Evolutionary conservation across 169 alveolate genomes (phyloP).

Genomic region (Babesia ovata): DNA sequence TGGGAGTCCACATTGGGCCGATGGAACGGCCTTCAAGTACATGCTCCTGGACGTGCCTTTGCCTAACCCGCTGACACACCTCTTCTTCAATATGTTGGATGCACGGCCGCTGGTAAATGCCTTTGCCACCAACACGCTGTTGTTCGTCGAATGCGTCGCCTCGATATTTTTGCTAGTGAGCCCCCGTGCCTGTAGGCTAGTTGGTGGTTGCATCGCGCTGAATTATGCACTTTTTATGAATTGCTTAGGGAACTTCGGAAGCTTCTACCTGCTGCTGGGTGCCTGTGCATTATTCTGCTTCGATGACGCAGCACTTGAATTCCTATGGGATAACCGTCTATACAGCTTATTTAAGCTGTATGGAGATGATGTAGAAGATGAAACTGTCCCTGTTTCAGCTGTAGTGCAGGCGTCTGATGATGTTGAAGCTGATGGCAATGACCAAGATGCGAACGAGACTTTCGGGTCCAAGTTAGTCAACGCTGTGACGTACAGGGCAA

Average conservation of each 20-base stretch:
- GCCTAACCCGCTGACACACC: conserved; percentile 40
- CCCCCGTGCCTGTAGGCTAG: conserved; percentile 23
- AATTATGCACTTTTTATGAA: conserved; percentile 33
- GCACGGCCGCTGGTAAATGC: conserved; percentile 5
- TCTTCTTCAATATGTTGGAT: neutral
- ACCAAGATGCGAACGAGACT: neutral
- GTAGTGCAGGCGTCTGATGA: neutral
- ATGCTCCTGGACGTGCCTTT: conserved; percentile 46
- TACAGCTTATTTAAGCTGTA: neutral
- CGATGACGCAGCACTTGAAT: conserved; percentile 41
- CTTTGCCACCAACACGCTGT: conserved; percentile 4
- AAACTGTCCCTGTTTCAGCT: neutral
- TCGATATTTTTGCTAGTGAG: conserved; percentile 50
- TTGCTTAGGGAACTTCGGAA: conserved; percentile 43
- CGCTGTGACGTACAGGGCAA: neutral
- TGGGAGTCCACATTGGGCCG: conserved; percentile 5
- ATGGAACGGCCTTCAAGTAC: conserved; percentile 9
- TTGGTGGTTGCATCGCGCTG: conserved; percentile 49
- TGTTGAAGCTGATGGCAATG: neutral
- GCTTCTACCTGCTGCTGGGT: conserved; percentile 48
- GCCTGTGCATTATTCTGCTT: conserved; percentile 41
- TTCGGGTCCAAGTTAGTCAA: neutral
- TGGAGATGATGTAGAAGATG: neutral
- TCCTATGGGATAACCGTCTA: neutral
- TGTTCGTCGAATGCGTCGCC: conserved; percentile 45